Percentiles rank a stretch among this genome's conserved stretches.
phyloP scores from a whole-genome alignment of 192 early-diverging fungal species.

The Rhizoclosmatium globosum region DNA sequence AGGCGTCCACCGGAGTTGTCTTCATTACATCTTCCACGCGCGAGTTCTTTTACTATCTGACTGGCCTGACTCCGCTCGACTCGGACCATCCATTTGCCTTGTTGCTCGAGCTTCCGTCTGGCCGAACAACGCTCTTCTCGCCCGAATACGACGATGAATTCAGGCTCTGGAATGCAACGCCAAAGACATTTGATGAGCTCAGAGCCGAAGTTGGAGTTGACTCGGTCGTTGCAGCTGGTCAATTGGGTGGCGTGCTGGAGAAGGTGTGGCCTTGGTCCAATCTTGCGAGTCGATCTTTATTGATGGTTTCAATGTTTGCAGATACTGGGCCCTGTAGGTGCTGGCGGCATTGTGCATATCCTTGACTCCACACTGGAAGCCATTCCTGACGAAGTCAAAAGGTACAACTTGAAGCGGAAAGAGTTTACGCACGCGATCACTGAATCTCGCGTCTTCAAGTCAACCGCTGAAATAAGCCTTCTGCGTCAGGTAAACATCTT shows the following conservation, averaged over 20 bases:
- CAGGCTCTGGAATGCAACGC: not conserved
- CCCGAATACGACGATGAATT: not conserved
- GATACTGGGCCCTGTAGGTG: not conserved
- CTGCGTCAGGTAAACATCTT: constrained; percentile 79
- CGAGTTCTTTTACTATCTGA: not conserved
- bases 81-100: not conserved
- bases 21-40: not conserved
- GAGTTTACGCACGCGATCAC: constrained; percentile 59
- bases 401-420: not conserved
- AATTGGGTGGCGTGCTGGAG: not conserved
- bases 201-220: not conserved
- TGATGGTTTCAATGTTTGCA: not conserved
- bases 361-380: not conserved
- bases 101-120: not conserved
- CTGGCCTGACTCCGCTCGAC: not conserved
- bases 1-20: not conserved
- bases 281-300: not conserved
- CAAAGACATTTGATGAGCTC: not conserved
- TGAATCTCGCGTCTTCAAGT: constrained; percentile 83
- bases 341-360: not conserved
- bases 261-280: not conserved
- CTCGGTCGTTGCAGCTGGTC: not conserved
- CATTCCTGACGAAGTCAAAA: not conserved
- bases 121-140: not conserved
- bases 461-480: constrained; percentile 75